Conservation (phyloP, 768 basidiomycete species). For the Polyporus arcularius region DNA sequence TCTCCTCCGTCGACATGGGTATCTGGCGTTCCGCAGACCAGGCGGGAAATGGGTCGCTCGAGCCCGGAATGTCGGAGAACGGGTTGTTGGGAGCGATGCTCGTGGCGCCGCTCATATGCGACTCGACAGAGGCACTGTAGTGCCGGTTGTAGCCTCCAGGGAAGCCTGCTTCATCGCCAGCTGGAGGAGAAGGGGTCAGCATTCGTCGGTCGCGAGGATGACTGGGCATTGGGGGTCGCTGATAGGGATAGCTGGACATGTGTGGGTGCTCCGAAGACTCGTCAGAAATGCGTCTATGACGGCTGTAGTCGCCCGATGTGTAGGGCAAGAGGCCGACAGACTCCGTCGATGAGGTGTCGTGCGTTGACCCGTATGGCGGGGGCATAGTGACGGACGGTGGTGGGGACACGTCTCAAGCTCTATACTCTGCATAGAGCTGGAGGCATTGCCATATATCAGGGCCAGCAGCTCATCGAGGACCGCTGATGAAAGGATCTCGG, state of each 20-base stretch:
- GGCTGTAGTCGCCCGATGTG: neutral
- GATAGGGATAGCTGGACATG: too few relatives aligned
- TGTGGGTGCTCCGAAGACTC: too few relatives aligned
- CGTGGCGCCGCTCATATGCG: conserved; percentile 32
- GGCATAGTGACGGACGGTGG: conserved; percentile 4
- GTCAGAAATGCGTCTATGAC: neutral
- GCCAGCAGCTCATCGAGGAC: neutral
- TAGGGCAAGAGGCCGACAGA: conserved; percentile 7
- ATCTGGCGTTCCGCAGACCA: conserved; percentile 94
- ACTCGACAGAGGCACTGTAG: conserved; percentile 37
- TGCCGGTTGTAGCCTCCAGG: conserved; percentile 26
- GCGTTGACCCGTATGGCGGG: conserved; percentile 2
- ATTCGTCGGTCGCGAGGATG: conserved; percentile 11
- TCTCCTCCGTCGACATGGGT: conserved; percentile 96
- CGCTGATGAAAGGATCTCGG: conserved; percentile 7
- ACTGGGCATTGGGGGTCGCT: neutral
- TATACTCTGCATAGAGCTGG: conserved; percentile 4
- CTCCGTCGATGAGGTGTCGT: conserved; percentile 13
- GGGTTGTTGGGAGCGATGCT: conserved; percentile 25
- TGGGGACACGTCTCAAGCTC: neutral
- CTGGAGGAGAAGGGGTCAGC: conserved; percentile 20
- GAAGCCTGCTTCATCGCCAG: conserved; percentile 32
- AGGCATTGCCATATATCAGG: conserved; percentile 5
- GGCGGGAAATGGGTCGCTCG: conserved; percentile 82
- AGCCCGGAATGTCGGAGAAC: conserved; percentile 31